Conservation (phyloP, 768 basidiomycete genomes). For the Suillus occidentalis region DNA sequence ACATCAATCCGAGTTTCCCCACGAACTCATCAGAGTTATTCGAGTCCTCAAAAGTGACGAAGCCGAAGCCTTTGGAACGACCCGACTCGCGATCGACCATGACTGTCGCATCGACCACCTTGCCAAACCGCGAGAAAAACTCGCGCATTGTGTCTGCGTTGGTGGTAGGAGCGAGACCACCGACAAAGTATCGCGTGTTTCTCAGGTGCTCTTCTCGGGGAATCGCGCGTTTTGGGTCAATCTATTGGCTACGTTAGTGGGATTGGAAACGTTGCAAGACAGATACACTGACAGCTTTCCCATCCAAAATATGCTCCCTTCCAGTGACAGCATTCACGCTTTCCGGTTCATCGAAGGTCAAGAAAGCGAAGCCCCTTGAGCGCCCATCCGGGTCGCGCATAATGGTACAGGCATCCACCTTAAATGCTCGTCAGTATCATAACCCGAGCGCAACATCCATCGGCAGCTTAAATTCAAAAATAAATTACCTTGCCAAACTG, state of each 20-base stretch:
- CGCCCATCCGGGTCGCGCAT: constrained; percentile 79
- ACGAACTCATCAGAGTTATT: constrained; percentile 64
- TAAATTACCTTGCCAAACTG: constrained; percentile 70
- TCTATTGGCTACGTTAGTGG: constrained; percentile 41
- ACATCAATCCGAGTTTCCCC: constrained; percentile 60
- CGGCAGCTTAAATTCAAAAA: not conserved
- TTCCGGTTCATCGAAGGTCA: constrained; percentile 73
- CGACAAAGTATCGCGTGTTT: constrained; percentile 81
- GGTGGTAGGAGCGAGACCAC: constrained; percentile 66
- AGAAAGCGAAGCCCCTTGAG: constrained; percentile 82
- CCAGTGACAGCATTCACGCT: constrained; percentile 65
- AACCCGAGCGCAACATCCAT: not conserved
- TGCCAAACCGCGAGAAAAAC: constrained; percentile 74
- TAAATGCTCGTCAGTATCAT: constrained; percentile 23
- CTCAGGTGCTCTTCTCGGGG: constrained; percentile 77
- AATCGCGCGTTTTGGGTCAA: constrained; percentile 87
- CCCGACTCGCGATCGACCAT: constrained; percentile 81
- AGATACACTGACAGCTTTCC: constrained; percentile 60
- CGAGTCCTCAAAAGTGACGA: constrained; percentile 77
- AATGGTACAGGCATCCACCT: constrained; percentile 80
- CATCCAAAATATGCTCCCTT: constrained; percentile 71
- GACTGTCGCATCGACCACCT: constrained; percentile 79
- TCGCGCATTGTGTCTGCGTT: constrained; percentile 69
- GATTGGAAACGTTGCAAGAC: not conserved
- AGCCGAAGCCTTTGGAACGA: constrained; percentile 81